Base-by-base conservation (phyloP, 192 early-diverging fungal species). In the Umbelopsis sp. region DNA sequence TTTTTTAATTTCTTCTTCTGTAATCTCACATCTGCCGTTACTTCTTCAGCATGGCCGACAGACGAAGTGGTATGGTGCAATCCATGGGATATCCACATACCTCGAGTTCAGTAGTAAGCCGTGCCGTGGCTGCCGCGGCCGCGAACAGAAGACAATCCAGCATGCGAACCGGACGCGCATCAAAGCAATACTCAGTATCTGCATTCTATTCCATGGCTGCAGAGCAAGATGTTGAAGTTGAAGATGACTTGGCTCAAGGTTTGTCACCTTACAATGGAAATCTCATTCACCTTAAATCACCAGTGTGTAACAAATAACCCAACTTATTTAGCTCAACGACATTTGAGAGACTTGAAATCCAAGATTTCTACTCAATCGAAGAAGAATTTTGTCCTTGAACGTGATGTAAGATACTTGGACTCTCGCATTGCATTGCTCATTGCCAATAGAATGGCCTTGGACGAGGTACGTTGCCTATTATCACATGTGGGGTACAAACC, bases 201-300 rank as follows among this genome's bases (percentile, higher is more conserved):
- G 89, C 89, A 24, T 82, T 93, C 24, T 93, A 92, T 70, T 93
- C 92, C 7, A 93, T 93, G 83, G 92, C 91, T 11, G 94, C 96
- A 10, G 96, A 97, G 73, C 94, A 95, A 72, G 96, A 97, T 77
- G 92, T 91, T 62, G 96, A 96, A 77, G 94, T 97, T 20, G 93
- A 96, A 72, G 96, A 97, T 87, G 96, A 96, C 73, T 88, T 97
- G 50, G 94, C 96, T n/a, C 86, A 90, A 86, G 92, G 94, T 93
- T 87, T 38, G 51, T 32, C 66, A 29, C 29, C 22, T 52, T 54
- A 36, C 26, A 69, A 53, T 8, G 47, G 24, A 45, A 41, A 59
- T 44, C 25, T 22, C 56, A 45, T 54, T 70, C 22, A 70, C 54
- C 49, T 36, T 68, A 26, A 17, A 11, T 62, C 21, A 38, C 31